These are phyloP conservation scores for Alternaria gaisen DNA, from an alignment of 2,329 filamentous ascomycete species.

Conservation along the genomic window DNA sequence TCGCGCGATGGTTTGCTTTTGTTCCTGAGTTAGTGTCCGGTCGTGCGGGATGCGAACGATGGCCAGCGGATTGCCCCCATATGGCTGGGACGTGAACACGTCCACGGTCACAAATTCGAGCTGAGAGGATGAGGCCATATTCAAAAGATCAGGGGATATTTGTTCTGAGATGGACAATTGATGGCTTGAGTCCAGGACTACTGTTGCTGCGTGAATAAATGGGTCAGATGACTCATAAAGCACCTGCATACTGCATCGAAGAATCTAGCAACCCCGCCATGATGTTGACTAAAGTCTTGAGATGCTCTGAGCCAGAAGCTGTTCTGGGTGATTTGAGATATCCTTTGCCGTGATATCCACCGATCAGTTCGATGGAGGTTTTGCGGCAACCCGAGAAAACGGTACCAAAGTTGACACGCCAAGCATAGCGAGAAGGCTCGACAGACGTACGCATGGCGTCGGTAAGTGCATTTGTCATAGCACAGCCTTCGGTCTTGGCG, in stretches of 20 bases:
- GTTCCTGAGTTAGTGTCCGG: constrained; percentile 53
- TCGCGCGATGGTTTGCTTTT: constrained; percentile 63
- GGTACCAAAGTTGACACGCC: not conserved
- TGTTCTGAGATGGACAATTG: not conserved
- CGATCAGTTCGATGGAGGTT: not conserved
- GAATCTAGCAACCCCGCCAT: not conserved
- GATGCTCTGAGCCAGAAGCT: not conserved
- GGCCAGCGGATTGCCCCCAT: constrained; percentile 64
- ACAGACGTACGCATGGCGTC: not conserved
- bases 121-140: constrained; percentile 28
- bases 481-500: constrained; percentile 1
- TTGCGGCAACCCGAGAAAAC: not conserved
- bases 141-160: not conserved
- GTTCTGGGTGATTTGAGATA: not conserved
- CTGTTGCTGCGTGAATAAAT: not conserved
- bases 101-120: constrained; percentile 53
- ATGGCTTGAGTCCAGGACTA: not conserved
- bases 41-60: constrained; percentile 59
- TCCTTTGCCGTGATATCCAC: not conserved
- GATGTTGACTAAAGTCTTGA: not conserved
- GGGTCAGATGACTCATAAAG: constrained; percentile 19
- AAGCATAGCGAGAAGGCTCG: constrained; percentile 4
- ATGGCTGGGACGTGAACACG: constrained; percentile 61
- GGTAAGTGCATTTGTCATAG: not conserved
- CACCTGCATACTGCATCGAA: not conserved